Evolutionary conservation across 495 filamentous ascomycete genomes (phyloP).

Genomic region (Rhizodiscina lignyota): DNA sequence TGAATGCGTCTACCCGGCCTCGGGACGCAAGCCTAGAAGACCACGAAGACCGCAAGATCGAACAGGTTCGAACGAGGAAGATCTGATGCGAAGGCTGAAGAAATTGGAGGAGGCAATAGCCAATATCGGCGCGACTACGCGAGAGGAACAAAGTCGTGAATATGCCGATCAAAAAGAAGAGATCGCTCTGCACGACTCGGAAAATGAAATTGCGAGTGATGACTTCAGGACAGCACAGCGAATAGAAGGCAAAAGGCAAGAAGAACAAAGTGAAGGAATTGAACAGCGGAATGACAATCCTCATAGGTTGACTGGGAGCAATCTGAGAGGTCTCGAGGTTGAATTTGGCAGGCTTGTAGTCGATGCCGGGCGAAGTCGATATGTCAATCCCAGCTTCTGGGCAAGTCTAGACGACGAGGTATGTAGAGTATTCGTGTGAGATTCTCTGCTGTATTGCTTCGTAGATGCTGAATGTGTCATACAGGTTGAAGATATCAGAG

Average conservation of each 20-base stretch:
- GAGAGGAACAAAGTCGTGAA: slow-evolving; percentile 16
- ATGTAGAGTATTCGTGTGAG: slow-evolving; percentile 8
- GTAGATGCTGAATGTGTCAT: background rate
- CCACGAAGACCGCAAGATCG: slow-evolving; percentile 51
- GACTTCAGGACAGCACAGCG: background rate
- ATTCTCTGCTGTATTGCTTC: too few relatives aligned
- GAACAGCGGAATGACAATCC: too few relatives aligned
- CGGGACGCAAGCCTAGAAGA: slow-evolving; percentile 61
- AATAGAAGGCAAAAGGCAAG: background rate
- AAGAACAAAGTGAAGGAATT: slow-evolving; percentile 1
- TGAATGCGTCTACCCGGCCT: slow-evolving; percentile 71
- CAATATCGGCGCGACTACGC: slow-evolving; percentile 33
- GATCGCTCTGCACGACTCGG: too few relatives aligned
- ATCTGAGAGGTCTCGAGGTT: slow-evolving; percentile 41
- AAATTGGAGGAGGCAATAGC: slow-evolving; percentile 72
- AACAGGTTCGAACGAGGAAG: slow-evolving; percentile 61
- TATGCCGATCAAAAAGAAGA: slow-evolving; percentile 1
- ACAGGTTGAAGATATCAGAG: slow-evolving; percentile 56
- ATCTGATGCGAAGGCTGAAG: slow-evolving; percentile 59
- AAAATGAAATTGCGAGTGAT: too few relatives aligned
- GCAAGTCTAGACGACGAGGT: slow-evolving; percentile 78
- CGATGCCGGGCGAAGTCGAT: slow-evolving; percentile 62
- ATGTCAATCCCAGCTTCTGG: slow-evolving; percentile 84
- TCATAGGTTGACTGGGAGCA: too few relatives aligned
- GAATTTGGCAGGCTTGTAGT: slow-evolving; percentile 72